phyloP scores from a whole-genome alignment of 1,284 basidiomycete genomes.

The Ceratobasidium theobromae region DNA sequence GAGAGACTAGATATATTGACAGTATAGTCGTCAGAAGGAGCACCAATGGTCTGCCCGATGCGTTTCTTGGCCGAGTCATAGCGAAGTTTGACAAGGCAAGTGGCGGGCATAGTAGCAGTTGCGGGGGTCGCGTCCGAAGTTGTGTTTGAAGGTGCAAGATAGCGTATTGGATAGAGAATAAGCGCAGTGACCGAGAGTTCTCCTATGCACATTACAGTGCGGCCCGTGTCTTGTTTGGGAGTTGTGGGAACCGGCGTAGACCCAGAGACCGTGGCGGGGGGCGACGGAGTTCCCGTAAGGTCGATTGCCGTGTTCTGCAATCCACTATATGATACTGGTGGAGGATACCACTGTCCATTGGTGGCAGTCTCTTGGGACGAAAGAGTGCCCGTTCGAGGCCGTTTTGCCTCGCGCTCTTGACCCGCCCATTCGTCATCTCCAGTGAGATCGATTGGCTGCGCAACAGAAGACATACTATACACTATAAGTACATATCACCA shows the following conservation, averaged over 20 bases:
- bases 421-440: constrained; percentile 28
- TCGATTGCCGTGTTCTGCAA: constrained; percentile 16
- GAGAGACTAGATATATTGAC: constrained; percentile 77
- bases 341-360: constrained; percentile 4
- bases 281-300: constrained; percentile 24
- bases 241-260: neutral
- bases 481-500: no score
- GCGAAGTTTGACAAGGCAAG: constrained; percentile 64
- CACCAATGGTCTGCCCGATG: constrained; percentile 53
- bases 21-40: constrained; percentile 63
- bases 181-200: constrained; percentile 79
- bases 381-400: constrained; percentile 13
- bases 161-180: constrained; percentile 81
- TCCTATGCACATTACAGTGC: constrained; percentile 72
- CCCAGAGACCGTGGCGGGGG: constrained; percentile 7
- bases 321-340: no score
- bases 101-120: constrained; percentile 25
- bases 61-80: constrained; percentile 51
- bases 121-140: constrained; percentile 39
- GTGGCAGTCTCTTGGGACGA: constrained; percentile 12
- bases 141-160: constrained; percentile 54
- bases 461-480: constrained; percentile 24
- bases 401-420: constrained; percentile 24
- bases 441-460: constrained; percentile 28
- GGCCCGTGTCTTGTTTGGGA: constrained; percentile 32